Base-by-base conservation (phyloP, 2,329 filamentous ascomycete genomes). In the Aureobasidium vineae region DNA sequence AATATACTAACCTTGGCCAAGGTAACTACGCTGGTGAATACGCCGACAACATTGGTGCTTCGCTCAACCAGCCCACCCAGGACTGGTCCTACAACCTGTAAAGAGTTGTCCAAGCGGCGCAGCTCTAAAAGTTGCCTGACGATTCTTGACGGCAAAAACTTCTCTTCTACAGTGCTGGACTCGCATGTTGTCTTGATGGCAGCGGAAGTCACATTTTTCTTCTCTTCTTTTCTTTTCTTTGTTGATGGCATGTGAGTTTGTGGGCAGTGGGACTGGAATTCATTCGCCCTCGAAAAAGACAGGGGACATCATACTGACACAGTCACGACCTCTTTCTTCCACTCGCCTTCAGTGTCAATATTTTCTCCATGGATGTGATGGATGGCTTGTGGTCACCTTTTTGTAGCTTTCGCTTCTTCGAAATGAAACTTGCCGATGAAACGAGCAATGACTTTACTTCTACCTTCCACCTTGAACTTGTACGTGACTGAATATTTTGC, bases 11-110 rank as follows among this genome's bases (percentile, higher is more conserved):
- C 72, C 19, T 36, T 28, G 56, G 26, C 61, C 8, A 70, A 83
- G 84, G 85, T 60, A 88, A 89, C 78, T 80, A 82, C 64, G 78
- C 71, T 16, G 81, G 80, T 68, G 76, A 83, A 71, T 89, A 86
- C 71, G 82, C 70, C 60, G 71, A 72, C 53, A 86, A 88, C 71
- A 81, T 89, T 31, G 72, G 75, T 5, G 26, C 70, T 33, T 81
- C 83, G 26, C 64, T 67, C 59, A 57, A 66, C 61, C 21, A 66
- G 43, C 38, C 64, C 15, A 69, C 68, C 10, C 50, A 65, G 19
- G 13, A 50, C 45, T 68, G 68, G 38, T 53, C 26, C 19, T 68
- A 68, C 54, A 43, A 67, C 45, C 43, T 67, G 49, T 67, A 59
- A 59, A 36, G 38, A 31, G 33, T 23, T 5, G 45, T 50, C 21